Conservation (phyloP, 1,284 basidiomycete species). For the Neotropicomus parvogracilis region DNA sequence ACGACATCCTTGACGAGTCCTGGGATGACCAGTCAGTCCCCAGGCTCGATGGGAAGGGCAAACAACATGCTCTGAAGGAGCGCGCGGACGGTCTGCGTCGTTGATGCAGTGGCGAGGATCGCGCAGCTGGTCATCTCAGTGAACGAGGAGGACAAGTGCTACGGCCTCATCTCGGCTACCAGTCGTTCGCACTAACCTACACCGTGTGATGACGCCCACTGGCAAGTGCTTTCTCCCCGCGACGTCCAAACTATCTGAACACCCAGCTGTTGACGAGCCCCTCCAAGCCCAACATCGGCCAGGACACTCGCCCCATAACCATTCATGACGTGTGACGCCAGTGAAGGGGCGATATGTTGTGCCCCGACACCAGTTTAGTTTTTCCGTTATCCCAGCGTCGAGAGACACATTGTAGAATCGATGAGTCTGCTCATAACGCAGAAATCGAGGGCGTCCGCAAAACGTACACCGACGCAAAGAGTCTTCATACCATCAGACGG, state of each 20-base stretch:
- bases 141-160: background rate
- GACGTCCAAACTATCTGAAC: conserved; percentile 27
- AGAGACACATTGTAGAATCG: conserved; percentile 44
- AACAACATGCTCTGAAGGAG: conserved; percentile 27
- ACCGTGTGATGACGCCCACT: no score
- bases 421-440: conserved; percentile 35
- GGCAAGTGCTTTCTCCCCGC: no score
- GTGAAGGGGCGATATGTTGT: conserved; percentile 34
- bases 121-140: conserved; percentile 20
- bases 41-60: background rate
- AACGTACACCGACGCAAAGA: conserved; percentile 38
- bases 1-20: conserved; percentile 26
- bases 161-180: no score
- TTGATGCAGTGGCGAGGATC: conserved; percentile 29
- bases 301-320: conserved; percentile 22
- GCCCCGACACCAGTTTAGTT: conserved; percentile 42
- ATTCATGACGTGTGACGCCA: conserved; percentile 34
- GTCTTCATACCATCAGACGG: conserved; percentile 43
- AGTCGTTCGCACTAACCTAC: no score
- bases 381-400: conserved; percentile 31
- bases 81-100: conserved; percentile 17
- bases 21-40: conserved; percentile 27
- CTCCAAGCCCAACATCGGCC: conserved; percentile 32
- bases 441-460: conserved; percentile 46
- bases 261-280: conserved; percentile 19